Evolutionary conservation across 768 basidiomycete species (phyloP).

Genomic region (Rhodotorula graminis): DNA sequence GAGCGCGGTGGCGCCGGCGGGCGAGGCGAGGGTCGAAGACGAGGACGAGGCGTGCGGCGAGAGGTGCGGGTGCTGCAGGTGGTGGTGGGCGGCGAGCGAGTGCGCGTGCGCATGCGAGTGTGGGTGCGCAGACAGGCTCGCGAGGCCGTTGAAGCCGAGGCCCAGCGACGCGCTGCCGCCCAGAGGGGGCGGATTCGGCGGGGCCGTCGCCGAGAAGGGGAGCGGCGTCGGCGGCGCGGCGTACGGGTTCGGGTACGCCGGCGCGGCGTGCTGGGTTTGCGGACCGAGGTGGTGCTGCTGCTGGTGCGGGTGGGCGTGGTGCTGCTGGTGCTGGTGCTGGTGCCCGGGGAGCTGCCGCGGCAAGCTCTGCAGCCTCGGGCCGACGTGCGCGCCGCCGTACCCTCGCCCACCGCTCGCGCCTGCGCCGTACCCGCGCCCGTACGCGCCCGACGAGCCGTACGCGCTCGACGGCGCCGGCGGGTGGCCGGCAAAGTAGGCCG

Average conservation of each 20-base stretch:
- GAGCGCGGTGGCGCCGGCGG: not conserved
- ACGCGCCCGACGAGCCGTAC: constrained; percentile 4
- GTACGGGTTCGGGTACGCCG: constrained; percentile 21
- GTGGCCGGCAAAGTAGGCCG: constrained; percentile 17
- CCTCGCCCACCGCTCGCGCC: too few species aligned
- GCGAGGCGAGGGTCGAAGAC: not conserved
- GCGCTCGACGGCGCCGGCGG: not conserved
- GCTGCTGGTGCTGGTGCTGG: not conserved
- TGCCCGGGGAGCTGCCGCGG: constrained; percentile 6
- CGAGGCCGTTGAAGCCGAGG: too few species aligned
- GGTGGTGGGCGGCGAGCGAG: too few species aligned
- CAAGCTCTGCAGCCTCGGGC: constrained; percentile 4
- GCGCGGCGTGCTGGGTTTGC: not conserved
- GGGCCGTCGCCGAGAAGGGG: not conserved
- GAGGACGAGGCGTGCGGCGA: too few species aligned
- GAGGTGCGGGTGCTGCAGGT: too few species aligned
- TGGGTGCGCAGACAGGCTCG: too few species aligned
- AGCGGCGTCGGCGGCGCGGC: not conserved
- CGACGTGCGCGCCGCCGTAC: not conserved
- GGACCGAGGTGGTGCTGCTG: too few species aligned
- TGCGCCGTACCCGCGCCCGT: not conserved
- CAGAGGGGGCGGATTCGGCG: not conserved
- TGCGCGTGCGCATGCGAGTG: too few species aligned
- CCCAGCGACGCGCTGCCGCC: too few species aligned
- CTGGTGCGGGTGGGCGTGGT: too few species aligned